Conservation (phyloP, 441 rosid species). For the Viola pubescens region DNA sequence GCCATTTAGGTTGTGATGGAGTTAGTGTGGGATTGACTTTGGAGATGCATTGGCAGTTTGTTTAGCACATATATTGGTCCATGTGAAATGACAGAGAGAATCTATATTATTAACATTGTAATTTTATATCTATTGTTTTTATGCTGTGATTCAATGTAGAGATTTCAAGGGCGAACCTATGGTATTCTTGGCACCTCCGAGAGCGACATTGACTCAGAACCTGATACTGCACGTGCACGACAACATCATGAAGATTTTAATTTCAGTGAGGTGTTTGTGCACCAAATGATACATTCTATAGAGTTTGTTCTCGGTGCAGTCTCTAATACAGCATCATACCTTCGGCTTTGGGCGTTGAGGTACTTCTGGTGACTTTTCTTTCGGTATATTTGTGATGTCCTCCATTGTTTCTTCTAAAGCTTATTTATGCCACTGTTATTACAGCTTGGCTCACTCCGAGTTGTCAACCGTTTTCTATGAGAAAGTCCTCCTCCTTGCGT, state of each 20-base stretch:
- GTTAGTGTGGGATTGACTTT: too few relatives aligned
- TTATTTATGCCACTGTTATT: conserved; percentile 22
- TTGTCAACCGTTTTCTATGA: conserved; percentile 92
- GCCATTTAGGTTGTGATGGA: too few relatives aligned
- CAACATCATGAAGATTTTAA: conserved; percentile 81
- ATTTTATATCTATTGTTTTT: conserved; percentile 8
- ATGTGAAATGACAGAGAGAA: too few relatives aligned
- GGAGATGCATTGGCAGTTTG: too few relatives aligned
- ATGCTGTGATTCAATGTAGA: conserved; percentile 32
- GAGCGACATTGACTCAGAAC: conserved; percentile 66
- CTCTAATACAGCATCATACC: conserved; percentile 95
- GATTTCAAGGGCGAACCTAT: conserved; percentile 93
- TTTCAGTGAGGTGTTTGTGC: conserved; percentile 96
- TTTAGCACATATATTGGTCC: too few relatives aligned
- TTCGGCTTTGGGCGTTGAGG: conserved; percentile 99
- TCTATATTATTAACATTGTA: background rate
- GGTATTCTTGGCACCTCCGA: conserved; percentile 83
- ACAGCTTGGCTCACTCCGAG: conserved; percentile 96
- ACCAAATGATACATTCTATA: conserved; percentile 97
- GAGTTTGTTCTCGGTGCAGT: conserved; percentile 96
- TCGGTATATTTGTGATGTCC: background rate
- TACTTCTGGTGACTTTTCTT: conserved; percentile 16
- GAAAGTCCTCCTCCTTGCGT: conserved; percentile 89
- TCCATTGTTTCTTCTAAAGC: conserved; percentile 8
- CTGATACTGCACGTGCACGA: conserved; percentile 86